A percentile compares a stretch with the other conserved stretches of the same genome.
These are phyloP conservation scores for Globisporangium okanoganense DNA, from an alignment of 352 stramenopile genomes.

Conservation along the genomic window DNA sequence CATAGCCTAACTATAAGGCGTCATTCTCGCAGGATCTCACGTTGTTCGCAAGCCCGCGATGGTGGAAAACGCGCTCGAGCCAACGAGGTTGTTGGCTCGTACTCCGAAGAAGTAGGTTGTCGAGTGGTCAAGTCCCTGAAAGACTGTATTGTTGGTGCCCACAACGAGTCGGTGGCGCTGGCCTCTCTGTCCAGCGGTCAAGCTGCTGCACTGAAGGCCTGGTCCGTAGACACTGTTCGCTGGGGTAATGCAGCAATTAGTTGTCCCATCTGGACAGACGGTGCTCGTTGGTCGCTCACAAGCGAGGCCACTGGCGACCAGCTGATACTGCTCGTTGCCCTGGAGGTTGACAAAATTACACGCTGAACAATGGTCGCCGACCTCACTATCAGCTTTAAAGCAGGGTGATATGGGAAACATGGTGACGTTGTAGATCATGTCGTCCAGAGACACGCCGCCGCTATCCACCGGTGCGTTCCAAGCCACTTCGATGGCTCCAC, in stretches of 20 bases:
- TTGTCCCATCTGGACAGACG: constrained; percentile 33
- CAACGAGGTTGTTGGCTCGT: constrained; percentile 37
- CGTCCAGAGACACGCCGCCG: constrained; percentile 26
- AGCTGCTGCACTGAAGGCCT: constrained; percentile 24
- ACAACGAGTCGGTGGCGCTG: constrained; percentile 21
- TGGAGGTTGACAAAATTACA: constrained; percentile 31
- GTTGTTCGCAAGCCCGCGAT: constrained; percentile 31
- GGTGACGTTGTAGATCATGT: constrained; percentile 45
- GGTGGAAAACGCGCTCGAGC: constrained; percentile 25
- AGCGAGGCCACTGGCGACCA: not conserved
- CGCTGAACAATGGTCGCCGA: constrained; percentile 14
- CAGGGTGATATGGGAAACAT: constrained; percentile 31
- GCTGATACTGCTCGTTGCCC: constrained; percentile 22
- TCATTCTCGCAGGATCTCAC: constrained; percentile 18
- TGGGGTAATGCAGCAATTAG: constrained; percentile 37
- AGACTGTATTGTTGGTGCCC: constrained; percentile 32
- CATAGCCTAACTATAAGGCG: not conserved
- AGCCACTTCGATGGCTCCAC: constrained; percentile 44
- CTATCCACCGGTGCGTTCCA: constrained; percentile 42
- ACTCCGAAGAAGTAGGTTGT: constrained; percentile 54
- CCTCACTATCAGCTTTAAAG: constrained; percentile 14
- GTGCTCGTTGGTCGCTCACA: constrained; percentile 20
- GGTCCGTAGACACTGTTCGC: constrained; percentile 14
- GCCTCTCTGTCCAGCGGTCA: not conserved
- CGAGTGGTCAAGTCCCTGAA: constrained; percentile 40